These are phyloP conservation scores for Boletus pseudopeckii DNA, from an alignment of 768 basidiomycete species.

Conservation along the genomic window DNA sequence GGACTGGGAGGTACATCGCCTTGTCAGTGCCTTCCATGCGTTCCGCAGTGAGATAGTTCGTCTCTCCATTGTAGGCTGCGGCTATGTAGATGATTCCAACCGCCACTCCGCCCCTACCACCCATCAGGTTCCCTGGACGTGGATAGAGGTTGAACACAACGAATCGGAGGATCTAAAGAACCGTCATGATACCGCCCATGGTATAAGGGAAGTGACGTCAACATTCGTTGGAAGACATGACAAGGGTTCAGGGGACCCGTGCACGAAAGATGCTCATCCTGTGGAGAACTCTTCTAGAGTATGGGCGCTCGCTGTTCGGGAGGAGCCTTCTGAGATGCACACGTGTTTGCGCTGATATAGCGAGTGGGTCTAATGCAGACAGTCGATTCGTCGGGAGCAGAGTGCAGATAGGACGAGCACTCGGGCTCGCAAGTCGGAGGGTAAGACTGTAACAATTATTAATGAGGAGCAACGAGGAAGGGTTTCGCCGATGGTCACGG, in stretches of 20 bases:
- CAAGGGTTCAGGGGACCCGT: background rate
- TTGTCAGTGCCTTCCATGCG: no score
- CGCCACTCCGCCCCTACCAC: conserved; percentile 59
- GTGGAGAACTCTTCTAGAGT: background rate
- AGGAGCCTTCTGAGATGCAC: background rate
- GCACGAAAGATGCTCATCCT: conserved; percentile 24
- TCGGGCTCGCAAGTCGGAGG: no score
- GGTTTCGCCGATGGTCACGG: no score
- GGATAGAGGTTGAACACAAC: no score
- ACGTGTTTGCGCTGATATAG: background rate
- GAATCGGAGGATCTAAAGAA: conserved; percentile 62
- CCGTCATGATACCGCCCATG: conserved; percentile 67
- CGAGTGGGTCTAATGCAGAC: background rate
- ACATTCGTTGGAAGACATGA: conserved; percentile 55
- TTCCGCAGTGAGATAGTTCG: no score
- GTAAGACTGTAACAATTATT: background rate
- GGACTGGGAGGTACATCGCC: no score
- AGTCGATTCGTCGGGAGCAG: no score
- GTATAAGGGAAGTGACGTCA: conserved; percentile 56
- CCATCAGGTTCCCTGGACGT: conserved; percentile 69
- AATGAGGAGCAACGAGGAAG: background rate
- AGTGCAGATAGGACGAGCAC: background rate
- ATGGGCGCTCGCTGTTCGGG: background rate
- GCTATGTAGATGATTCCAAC: conserved; percentile 53
- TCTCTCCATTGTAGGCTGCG: no score